Conservation (phyloP, 805 yeast genomes). For the Pichia manshurica region DNA sequence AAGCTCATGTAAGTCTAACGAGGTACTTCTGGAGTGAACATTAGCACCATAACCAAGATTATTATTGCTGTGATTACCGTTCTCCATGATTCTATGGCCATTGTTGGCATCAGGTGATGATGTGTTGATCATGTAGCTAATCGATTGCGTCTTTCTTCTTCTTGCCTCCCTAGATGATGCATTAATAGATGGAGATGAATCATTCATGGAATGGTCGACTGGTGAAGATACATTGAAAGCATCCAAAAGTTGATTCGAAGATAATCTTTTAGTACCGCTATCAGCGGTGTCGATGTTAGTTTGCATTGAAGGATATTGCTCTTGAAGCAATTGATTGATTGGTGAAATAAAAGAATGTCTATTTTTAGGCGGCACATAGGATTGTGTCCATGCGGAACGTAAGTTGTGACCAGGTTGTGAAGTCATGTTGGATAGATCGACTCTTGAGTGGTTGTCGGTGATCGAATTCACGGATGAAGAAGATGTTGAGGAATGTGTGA, state of each 20-base stretch:
- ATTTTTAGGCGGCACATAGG: conserved; percentile 6
- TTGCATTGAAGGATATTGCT: background rate
- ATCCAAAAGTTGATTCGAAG: conserved; percentile 1
- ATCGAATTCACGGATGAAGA: background rate
- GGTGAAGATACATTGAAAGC: background rate
- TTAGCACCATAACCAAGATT: background rate
- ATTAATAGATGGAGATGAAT: background rate
- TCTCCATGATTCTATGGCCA: background rate
- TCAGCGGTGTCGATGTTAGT: background rate
- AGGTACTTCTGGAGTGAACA: conserved; percentile 6
- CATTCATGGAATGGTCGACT: too few relatives aligned
- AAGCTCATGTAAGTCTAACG: conserved; percentile 12
- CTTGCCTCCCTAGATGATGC: background rate
- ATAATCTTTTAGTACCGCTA: background rate
- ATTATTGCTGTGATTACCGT: background rate
- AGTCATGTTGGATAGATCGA: conserved; percentile 4
- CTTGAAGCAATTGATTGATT: conserved; percentile 21
- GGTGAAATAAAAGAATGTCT: conserved; percentile 26
- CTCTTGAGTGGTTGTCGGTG: background rate
- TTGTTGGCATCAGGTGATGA: background rate
- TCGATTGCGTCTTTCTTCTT: conserved; percentile 7
- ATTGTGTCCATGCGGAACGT: conserved; percentile 16
- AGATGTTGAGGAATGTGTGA: conserved; percentile 4
- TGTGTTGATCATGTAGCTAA: background rate
- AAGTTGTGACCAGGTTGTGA: conserved; percentile 22